phyloP scores from a whole-genome alignment of 192 early-diverging fungal species.

The Piromyces finnis region DNA sequence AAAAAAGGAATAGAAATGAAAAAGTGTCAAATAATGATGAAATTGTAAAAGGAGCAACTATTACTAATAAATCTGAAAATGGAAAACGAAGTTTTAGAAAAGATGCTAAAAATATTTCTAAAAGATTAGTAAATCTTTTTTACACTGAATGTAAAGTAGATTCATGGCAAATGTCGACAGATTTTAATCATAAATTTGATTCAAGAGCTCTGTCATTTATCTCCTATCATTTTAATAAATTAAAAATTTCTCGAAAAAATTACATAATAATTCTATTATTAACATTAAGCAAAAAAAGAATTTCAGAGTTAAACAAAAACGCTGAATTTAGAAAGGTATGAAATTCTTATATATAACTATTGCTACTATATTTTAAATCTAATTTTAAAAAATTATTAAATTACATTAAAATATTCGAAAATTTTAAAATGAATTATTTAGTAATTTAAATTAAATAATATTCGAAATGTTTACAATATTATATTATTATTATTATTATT shows the following conservation, averaged over 20 bases:
- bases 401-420: no score
- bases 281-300: background rate
- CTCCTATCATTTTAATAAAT: background rate
- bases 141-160: background rate
- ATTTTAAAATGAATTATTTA: no score
- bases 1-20: background rate
- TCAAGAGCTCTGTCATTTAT: background rate
- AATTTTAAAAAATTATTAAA: no score
- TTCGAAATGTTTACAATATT: no score
- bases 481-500: no score
- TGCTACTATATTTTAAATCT: no score
- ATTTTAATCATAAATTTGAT: background rate
- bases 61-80: background rate
- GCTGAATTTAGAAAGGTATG: background rate
- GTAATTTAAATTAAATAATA: no score
- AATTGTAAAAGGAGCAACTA: no score
- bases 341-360: no score
- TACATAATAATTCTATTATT: background rate
- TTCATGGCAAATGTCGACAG: background rate
- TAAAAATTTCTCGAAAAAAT: background rate
- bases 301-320: background rate
- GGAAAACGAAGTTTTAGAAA: background rate
- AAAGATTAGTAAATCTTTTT: background rate
- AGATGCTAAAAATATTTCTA: background rate
- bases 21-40: background rate